Evolutionary conservation across 1,139 yeast species (phyloP).

Genomic region (Pichia sp.): DNA sequence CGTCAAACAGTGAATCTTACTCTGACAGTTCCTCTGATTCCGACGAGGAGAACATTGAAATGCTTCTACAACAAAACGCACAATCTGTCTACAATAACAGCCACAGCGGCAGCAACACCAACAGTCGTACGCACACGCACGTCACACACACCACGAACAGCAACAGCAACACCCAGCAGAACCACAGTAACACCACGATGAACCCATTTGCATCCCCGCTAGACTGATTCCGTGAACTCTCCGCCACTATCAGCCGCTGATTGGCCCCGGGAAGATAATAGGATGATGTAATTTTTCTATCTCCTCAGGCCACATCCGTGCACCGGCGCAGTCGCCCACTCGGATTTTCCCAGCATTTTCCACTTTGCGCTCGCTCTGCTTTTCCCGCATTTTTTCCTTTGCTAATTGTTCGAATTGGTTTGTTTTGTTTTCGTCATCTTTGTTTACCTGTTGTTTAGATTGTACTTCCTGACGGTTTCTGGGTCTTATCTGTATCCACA

Average conservation of each 20-base stretch:
- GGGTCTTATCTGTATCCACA: not conserved
- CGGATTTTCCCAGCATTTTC: not conserved
- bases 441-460: not conserved
- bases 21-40: constrained; percentile 28
- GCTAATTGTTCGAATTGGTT: constrained; percentile 2
- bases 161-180: not conserved
- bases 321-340: too few relatives aligned
- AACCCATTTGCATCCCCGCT: constrained; percentile 6
- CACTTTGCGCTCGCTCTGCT: not conserved
- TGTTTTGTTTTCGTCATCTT: constrained; percentile 1
- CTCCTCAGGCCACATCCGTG: constrained; percentile 1
- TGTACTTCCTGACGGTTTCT: not conserved
- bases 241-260: too few relatives aligned
- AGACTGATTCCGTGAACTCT: not conserved
- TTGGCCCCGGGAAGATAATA: too few relatives aligned
- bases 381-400: constrained; percentile 4
- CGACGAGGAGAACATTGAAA: constrained; percentile 34
- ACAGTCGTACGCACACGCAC: not conserved
- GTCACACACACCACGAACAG: not conserved
- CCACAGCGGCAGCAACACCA: constrained; percentile 1
- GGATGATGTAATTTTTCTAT: too few relatives aligned
- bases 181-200: not conserved
- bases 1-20: not conserved
- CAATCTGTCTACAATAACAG: not conserved
- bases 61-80: constrained; percentile 25